These are phyloP conservation scores for Cercophora newfieldiana DNA, from an alignment of 495 filamentous ascomycete species.

Conservation along the genomic window DNA sequence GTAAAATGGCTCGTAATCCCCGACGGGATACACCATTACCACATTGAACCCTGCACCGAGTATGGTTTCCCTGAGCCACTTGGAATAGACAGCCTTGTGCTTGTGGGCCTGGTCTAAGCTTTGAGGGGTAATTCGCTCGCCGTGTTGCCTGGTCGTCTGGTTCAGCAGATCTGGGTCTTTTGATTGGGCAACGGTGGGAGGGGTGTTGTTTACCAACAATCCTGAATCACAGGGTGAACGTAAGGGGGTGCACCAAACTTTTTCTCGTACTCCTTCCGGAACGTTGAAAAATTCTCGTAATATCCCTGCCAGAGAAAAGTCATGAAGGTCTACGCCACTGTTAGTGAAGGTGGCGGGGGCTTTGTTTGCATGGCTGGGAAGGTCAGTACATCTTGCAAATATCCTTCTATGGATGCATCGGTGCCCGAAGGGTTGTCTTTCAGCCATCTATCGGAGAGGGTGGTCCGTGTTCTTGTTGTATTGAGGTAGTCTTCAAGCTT, in stretches of 20 bases:
- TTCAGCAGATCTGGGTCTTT: not conserved
- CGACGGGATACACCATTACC: not conserved
- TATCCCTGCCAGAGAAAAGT: not conserved
- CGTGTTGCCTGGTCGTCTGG: not conserved
- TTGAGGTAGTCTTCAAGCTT: not conserved
- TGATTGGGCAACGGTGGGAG: not conserved
- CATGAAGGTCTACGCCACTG: not conserved
- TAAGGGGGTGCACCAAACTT: not conserved
- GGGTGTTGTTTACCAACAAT: constrained; percentile 2
- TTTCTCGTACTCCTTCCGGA: not conserved
- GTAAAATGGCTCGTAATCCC: not conserved
- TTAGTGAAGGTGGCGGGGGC: not conserved
- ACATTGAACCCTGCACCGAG: not conserved
- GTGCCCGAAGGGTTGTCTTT: not conserved
- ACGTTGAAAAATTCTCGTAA: not conserved
- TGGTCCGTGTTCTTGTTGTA: not conserved
- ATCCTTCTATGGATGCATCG: not conserved
- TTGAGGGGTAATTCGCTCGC: not conserved
- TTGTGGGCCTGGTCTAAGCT: not conserved
- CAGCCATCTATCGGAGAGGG: not conserved
- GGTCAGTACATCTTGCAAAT: not conserved
- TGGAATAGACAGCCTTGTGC: not conserved
- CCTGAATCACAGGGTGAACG: not conserved
- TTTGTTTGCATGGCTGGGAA: not conserved
- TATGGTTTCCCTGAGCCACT: not conserved